A percentile compares a stretch with the other conserved stretches of the same genome.
Evolutionary conservation across 768 basidiomycete genomes (phyloP).

Genomic region (Arthromyces matolae): DNA sequence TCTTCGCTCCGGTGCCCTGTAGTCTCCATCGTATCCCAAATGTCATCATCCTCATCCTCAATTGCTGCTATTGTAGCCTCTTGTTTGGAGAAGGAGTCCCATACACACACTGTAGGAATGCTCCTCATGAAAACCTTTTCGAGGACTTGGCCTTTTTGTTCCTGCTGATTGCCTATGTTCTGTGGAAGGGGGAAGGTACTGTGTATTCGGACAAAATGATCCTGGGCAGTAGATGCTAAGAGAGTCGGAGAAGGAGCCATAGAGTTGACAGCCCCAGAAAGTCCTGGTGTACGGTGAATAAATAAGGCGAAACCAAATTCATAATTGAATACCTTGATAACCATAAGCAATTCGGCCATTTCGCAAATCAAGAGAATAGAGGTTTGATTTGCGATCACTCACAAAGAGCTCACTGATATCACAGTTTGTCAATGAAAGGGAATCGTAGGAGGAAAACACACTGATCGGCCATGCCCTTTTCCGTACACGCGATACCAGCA

Average conservation of each 20-base stretch:
- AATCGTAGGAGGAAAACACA: conserved; percentile 29
- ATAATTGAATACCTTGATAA: conserved; percentile 52
- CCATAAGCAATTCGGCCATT: conserved; percentile 61
- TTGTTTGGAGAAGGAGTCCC: conserved; percentile 42
- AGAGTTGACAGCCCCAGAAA: conserved; percentile 68
- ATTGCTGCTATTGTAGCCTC: conserved; percentile 17
- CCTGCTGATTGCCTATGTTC: conserved; percentile 45
- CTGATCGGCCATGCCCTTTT: conserved; percentile 62
- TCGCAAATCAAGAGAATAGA: conserved; percentile 67
- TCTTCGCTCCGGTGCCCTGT: conserved; percentile 38
- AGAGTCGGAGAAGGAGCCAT: conserved; percentile 51
- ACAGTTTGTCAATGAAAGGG: conserved; percentile 6
- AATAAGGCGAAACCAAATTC: neutral
- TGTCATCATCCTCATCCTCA: conserved; percentile 57
- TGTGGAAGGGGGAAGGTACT: conserved; percentile 51
- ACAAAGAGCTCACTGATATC: conserved; percentile 61
- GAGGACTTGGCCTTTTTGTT: conserved; percentile 55
- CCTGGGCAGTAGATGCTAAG: conserved; percentile 61
- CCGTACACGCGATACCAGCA: conserved; percentile 58
- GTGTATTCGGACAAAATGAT: conserved; percentile 71
- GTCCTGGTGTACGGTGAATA: conserved; percentile 37
- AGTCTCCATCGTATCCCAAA: conserved; percentile 68
- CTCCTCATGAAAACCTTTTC: conserved; percentile 63
- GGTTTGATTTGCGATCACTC: conserved; percentile 58
- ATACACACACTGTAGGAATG: conserved; percentile 58